Conservation (phyloP, 2,329 filamentous ascomycete genomes). For the Ceratocystis colombiana region DNA sequence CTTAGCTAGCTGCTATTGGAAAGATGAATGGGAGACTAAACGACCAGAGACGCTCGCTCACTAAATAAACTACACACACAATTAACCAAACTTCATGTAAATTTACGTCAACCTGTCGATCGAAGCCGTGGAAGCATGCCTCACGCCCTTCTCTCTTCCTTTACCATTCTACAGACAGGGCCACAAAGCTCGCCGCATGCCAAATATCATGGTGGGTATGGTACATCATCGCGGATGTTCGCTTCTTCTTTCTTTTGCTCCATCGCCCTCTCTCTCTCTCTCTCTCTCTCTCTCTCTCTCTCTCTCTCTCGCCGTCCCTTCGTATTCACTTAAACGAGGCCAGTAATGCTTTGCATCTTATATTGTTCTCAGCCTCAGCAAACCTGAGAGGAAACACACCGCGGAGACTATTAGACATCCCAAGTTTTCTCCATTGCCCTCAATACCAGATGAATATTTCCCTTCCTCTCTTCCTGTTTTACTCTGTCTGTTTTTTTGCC, state of each 20-base stretch:
- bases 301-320: neutral
- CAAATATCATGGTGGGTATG: too few species aligned
- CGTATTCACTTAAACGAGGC: neutral
- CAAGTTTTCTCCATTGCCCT: neutral
- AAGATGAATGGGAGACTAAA: too few species aligned
- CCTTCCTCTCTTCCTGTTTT: neutral
- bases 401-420: neutral
- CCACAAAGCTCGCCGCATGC: too few species aligned
- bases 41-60: too few species aligned
- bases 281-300: neutral
- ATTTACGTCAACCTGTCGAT: neutral
- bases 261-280: neutral
- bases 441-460: conserved; percentile 2
- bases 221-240: neutral
- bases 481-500: neutral
- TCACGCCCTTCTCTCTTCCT: neutral
- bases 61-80: neutral
- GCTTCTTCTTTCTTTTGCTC: neutral
- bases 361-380: neutral
- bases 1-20: too few species aligned
- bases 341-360: too few species aligned
- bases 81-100: neutral
- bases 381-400: neutral
- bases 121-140: neutral
- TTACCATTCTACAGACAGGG: too few species aligned